Evolutionary conservation across 257 asterid species (phyloP).

Genomic region (Nicotiana tabacum): DNA sequence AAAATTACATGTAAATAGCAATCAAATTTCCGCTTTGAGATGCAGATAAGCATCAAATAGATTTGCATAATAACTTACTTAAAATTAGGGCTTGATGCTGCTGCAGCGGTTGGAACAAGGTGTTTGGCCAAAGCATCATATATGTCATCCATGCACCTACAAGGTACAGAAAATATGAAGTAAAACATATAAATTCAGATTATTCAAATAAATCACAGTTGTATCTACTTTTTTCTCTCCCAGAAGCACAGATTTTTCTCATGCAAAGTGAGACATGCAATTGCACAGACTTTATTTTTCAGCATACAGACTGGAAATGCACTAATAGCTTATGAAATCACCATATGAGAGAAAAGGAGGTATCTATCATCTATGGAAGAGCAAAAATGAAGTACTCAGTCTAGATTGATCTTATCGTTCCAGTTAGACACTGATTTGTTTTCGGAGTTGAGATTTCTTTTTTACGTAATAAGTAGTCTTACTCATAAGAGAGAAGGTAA

Average conservation of each 20-base stretch:
- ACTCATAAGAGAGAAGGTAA: neutral
- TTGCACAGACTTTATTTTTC: neutral
- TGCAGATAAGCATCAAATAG: slow-evolving; percentile 7
- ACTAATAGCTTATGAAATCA: neutral
- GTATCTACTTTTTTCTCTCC: neutral
- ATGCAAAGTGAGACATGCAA: neutral
- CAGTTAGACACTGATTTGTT: neutral
- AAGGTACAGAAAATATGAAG: slow-evolving; percentile 2
- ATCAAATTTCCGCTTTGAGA: slow-evolving; percentile 2
- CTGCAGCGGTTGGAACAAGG: slow-evolving; percentile 75
- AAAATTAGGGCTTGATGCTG: slow-evolving; percentile 55
- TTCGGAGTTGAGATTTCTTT: neutral
- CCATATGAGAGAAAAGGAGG: neutral
- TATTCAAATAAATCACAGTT: neutral
- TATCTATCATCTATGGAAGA: neutral
- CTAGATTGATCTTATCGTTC: neutral
- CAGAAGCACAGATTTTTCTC: neutral
- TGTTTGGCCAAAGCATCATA: slow-evolving; percentile 74
- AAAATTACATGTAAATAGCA: neutral
- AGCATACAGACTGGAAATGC: neutral
- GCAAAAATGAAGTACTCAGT: neutral
- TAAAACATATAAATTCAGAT: neutral
- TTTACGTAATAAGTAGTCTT: neutral
- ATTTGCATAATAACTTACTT: slow-evolving; percentile 46
- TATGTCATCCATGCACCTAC: slow-evolving; percentile 78